Evolutionary conservation across 768 basidiomycete species (phyloP).

Genomic region (Rhodotorula graminis): DNA sequence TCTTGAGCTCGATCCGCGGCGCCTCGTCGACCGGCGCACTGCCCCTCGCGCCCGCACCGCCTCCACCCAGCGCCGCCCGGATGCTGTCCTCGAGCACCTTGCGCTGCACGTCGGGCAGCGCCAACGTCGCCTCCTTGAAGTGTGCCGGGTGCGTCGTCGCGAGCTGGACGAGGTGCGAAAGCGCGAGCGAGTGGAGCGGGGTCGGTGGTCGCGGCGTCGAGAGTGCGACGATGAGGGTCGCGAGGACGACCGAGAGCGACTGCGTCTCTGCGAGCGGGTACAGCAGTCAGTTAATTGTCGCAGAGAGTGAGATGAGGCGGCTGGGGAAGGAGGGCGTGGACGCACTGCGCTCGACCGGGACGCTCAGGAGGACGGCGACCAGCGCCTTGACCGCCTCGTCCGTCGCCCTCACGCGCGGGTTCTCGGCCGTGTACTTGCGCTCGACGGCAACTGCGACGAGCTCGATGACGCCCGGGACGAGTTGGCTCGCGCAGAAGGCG

Average conservation of each 20-base stretch:
- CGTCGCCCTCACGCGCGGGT: constrained; percentile 44
- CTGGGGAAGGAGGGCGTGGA: constrained; percentile 6
- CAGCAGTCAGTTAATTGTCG: no score
- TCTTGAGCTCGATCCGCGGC: constrained; percentile 28
- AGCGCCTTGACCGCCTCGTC: constrained; percentile 81
- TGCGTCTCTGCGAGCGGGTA: constrained; percentile 8
- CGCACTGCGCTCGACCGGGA: constrained; percentile 63
- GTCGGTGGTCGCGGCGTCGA: constrained; percentile 53
- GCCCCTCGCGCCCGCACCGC: neutral
- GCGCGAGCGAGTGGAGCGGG: constrained; percentile 57
- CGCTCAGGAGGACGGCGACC: constrained; percentile 57
- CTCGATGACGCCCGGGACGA: constrained; percentile 77
- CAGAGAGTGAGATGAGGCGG: no score
- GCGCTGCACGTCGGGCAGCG: constrained; percentile 58
- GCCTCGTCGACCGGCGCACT: neutral
- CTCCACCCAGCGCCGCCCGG: constrained; percentile 49
- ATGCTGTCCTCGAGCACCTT: constrained; percentile 71
- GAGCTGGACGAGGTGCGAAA: constrained; percentile 65
- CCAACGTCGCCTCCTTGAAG: constrained; percentile 78
- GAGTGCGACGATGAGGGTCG: constrained; percentile 56
- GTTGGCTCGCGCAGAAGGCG: constrained; percentile 63
- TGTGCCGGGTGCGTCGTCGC: constrained; percentile 65
- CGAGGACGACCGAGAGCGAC: constrained; percentile 17
- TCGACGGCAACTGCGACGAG: constrained; percentile 68
- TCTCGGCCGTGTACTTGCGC: constrained; percentile 49